phyloP scores from a whole-genome alignment of 1,284 basidiomycete genomes.

The Cutaneotrichosporon cyanovorans region DNA sequence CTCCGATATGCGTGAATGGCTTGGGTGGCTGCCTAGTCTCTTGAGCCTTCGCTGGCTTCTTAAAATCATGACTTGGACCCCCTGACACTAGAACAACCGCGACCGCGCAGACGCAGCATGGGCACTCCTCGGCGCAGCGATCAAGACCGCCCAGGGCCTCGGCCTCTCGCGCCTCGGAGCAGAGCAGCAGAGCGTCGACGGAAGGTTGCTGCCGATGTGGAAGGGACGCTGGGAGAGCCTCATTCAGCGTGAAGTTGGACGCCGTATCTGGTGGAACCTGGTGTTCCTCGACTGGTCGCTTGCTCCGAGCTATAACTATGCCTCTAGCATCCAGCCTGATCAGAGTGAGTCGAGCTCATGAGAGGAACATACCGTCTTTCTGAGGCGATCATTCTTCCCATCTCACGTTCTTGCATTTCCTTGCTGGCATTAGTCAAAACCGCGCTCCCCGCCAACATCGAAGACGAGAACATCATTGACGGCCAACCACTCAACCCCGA shows the following conservation, averaged over 20 bases:
- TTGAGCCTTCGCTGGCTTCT: too few species aligned
- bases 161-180: slow-evolving; percentile 46
- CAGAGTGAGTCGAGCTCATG: slow-evolving; percentile 46
- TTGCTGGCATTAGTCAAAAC: slow-evolving; percentile 34
- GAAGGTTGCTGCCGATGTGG: slow-evolving; percentile 43
- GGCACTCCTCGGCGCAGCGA: slow-evolving; percentile 44
- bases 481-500: slow-evolving; percentile 40
- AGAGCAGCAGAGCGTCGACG: slow-evolving; percentile 39
- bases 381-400: not conserved
- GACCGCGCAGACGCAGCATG: slow-evolving; percentile 46
- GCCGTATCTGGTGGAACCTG: slow-evolving; percentile 47
- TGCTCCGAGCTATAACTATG: slow-evolving; percentile 44
- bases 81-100: slow-evolving; percentile 36
- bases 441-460: slow-evolving; percentile 44
- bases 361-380: too few species aligned
- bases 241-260: slow-evolving; percentile 45
- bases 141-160: slow-evolving; percentile 48
- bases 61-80: too few species aligned
- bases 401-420: too few species aligned
- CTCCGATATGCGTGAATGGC: too few species aligned
- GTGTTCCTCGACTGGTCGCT: slow-evolving; percentile 46
- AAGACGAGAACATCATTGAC: slow-evolving; percentile 46
- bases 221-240: slow-evolving; percentile 45
- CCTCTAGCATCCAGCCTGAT: slow-evolving; percentile 45
- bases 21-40: too few species aligned